Percentiles rank a stretch among this genome's conserved stretches.
These are phyloP conservation scores for Mucor lusitanicus DNA, from an alignment of 371 early-diverging fungal species.

Conservation along the genomic window DNA sequence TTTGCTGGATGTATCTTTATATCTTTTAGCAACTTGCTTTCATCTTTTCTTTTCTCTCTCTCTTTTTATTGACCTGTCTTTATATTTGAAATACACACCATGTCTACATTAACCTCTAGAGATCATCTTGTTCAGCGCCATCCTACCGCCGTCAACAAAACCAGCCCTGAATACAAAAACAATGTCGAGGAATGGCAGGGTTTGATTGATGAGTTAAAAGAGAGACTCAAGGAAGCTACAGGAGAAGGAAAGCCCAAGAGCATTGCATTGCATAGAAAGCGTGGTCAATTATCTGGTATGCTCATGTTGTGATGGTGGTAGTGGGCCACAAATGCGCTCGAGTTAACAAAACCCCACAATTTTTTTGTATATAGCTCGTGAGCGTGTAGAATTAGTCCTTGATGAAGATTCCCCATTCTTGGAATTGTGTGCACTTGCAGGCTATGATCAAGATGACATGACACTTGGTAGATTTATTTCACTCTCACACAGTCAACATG, in stretches of 20 bases:
- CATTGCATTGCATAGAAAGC: slow-evolving; percentile 60
- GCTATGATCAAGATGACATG: slow-evolving; percentile 72
- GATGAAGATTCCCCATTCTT: slow-evolving; percentile 79
- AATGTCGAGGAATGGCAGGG: slow-evolving; percentile 64
- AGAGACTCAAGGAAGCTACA: slow-evolving; percentile 59
- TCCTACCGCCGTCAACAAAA: slow-evolving; percentile 35
- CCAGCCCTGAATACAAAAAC: slow-evolving; percentile 53
- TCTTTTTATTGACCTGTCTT: not conserved
- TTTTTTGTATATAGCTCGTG: slow-evolving; percentile 48
- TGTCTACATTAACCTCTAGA: slow-evolving; percentile 37
- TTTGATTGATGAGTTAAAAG: slow-evolving; percentile 55
- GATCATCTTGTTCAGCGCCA: slow-evolving; percentile 46
- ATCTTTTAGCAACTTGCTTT: not conserved
- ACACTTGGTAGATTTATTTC: slow-evolving; percentile 46
- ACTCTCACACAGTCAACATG: not conserved
- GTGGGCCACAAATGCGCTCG: not conserved
- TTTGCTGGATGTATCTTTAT: not conserved
- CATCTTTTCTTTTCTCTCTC: not conserved
- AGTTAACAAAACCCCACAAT: not conserved
- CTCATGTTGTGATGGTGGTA: not conserved
- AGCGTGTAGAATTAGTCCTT: slow-evolving; percentile 67
- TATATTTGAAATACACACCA: slow-evolving; percentile 6
- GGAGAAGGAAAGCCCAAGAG: slow-evolving; percentile 61
- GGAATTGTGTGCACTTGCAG: slow-evolving; percentile 71
- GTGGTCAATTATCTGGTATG: slow-evolving; percentile 65